A percentile compares a stretch with the other conserved stretches of the same genome.
Evolutionary conservation across 2,329 filamentous ascomycete species (phyloP).

Genomic region (Hawksworthiomyces lignivorus): DNA sequence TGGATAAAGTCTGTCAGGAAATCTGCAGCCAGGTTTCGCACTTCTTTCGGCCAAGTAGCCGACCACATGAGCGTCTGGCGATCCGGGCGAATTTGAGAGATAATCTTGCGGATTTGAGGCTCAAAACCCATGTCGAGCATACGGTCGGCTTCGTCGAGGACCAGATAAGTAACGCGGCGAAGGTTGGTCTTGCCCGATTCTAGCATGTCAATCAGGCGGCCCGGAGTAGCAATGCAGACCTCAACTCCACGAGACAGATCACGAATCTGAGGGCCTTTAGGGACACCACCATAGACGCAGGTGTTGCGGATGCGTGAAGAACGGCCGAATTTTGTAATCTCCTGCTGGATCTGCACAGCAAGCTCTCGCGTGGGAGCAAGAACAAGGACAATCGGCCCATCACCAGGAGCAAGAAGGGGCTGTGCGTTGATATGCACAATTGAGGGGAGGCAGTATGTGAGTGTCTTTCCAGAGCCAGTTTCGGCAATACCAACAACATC

Average conservation of each 20-base stretch:
- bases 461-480: constrained; percentile 97
- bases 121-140: constrained; percentile 99
- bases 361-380: constrained; percentile 95
- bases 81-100: constrained; percentile 93
- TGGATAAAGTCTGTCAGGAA: constrained; percentile 96
- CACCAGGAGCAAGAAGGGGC: constrained; percentile 86
- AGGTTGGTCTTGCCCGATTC: constrained; percentile 98
- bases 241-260: constrained; percentile 93
- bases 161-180: constrained; percentile 93
- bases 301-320: constrained; percentile 98
- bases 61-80: constrained; percentile 99
- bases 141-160: constrained; percentile 97
- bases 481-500: constrained; percentile 99
- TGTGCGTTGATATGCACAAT: constrained; percentile 99
- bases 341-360: constrained; percentile 96
- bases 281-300: constrained; percentile 97
- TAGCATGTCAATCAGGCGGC: constrained; percentile 96
- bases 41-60: constrained; percentile 98
- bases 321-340: constrained; percentile 97
- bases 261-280: constrained; percentile 93
- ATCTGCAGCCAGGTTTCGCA: constrained; percentile 81
- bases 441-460: constrained; percentile 94
- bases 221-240: constrained; percentile 96
- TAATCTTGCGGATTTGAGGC: constrained; percentile 98
- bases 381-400: constrained; percentile 93